Conservation (phyloP, 1,284 basidiomycete genomes). For the Malassezia nana region DNA sequence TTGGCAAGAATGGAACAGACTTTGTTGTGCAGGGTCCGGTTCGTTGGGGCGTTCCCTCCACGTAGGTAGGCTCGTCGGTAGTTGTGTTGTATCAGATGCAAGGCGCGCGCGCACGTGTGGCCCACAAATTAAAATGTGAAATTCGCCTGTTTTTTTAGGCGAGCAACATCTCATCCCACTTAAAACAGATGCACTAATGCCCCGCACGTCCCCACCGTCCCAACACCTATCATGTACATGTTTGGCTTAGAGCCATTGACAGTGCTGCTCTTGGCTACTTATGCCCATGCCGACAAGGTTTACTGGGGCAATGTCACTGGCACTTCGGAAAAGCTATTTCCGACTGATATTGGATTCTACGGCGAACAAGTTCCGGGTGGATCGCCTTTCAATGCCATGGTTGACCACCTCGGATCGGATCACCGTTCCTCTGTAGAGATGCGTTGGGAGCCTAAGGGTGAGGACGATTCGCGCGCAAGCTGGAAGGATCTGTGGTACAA, state of each 20-base stretch:
- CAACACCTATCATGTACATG: background rate
- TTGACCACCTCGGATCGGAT: slow-evolving; percentile 19
- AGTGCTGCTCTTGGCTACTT: background rate
- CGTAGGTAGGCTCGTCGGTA: background rate
- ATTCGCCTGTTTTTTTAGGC: background rate
- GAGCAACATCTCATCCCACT: too few relatives aligned
- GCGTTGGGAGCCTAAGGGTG: slow-evolving; percentile 21
- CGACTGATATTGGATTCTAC: slow-evolving; percentile 34
- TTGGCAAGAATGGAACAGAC: slow-evolving; percentile 34
- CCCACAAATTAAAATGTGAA: background rate
- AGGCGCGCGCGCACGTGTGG: slow-evolving; percentile 52
- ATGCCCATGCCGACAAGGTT: background rate
- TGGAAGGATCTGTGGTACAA: slow-evolving; percentile 27
- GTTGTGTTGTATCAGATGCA: slow-evolving; percentile 55
- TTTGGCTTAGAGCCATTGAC: background rate
- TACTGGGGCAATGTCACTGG: slow-evolving; percentile 7
- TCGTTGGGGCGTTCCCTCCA: slow-evolving; percentile 16
- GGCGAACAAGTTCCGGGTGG: slow-evolving; percentile 23
- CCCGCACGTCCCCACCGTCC: background rate
- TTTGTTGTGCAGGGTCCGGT: slow-evolving; percentile 28
- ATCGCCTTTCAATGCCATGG: slow-evolving; percentile 31
- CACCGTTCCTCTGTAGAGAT: slow-evolving; percentile 22
- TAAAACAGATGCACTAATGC: too few relatives aligned
- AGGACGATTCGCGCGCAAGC: background rate
- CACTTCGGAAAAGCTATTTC: slow-evolving; percentile 22